A percentile compares a stretch with the other conserved stretches of the same genome.
These are phyloP conservation scores for Rhynchospora breviuscula DNA, from an alignment of 176 grass and related monocot species.

Conservation along the genomic window DNA sequence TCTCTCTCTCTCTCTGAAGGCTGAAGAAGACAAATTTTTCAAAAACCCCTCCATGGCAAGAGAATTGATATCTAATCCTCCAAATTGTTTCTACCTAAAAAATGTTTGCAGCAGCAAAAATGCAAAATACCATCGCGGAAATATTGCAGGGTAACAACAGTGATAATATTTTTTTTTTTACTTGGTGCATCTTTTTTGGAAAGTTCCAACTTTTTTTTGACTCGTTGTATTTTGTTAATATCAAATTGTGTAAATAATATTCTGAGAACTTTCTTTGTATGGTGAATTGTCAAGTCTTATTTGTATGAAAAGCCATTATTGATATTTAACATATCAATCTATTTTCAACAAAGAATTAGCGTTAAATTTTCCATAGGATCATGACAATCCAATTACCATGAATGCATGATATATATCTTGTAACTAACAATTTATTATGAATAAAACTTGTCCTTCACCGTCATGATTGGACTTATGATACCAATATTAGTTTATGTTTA, in stretches of 20 bases:
- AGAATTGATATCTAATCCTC: background rate
- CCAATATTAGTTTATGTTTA: no score
- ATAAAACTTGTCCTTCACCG: no score
- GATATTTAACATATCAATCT: background rate
- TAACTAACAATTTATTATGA: no score
- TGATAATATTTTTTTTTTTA: background rate
- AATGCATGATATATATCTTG: no score
- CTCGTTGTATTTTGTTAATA: background rate
- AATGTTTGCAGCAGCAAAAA: background rate
- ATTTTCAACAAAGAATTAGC: no score
- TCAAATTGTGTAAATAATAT: background rate
- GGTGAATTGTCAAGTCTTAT: background rate
- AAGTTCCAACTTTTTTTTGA: background rate
- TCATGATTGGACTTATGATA: no score
- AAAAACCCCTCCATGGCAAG: background rate
- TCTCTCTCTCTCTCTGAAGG: constrained; percentile 5
- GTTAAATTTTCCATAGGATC: no score
- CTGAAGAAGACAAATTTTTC: background rate
- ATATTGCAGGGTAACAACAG: background rate
- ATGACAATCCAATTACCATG: no score
- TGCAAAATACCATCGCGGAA: background rate
- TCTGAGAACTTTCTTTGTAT: background rate
- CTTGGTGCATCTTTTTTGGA: background rate
- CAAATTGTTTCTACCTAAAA: background rate
- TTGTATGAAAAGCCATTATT: background rate